These are phyloP conservation scores for Onygenales sp. DNA, from an alignment of 2,329 filamentous ascomycete genomes.

Conservation along the genomic window DNA sequence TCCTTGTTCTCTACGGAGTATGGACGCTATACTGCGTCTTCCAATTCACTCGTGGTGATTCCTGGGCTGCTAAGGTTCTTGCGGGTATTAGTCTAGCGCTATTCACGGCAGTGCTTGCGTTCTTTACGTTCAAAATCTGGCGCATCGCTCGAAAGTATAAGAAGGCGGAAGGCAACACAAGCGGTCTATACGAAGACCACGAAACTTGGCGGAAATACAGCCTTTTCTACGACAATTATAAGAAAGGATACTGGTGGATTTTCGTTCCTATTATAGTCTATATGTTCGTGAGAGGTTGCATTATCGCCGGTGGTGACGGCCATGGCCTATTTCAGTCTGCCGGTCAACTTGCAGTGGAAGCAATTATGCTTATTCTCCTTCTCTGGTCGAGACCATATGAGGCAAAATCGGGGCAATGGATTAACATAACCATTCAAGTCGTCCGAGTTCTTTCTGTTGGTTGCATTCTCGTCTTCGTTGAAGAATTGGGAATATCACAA, in stretches of 20 bases:
- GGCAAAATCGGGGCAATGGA: conserved; percentile 76
- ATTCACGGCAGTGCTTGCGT: conserved; percentile 72
- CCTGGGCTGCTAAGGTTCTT: conserved; percentile 79
- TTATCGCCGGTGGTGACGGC: conserved; percentile 76
- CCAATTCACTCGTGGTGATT: conserved; percentile 88
- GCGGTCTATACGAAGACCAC: conserved; percentile 76
- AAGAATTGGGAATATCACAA: conserved; percentile 79
- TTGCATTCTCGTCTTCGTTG: conserved; percentile 87
- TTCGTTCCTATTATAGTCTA: conserved; percentile 86
- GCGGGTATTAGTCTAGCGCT: conserved; percentile 70
- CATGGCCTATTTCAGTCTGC: conserved; percentile 74
- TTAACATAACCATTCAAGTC: conserved; percentile 86
- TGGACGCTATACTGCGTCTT: conserved; percentile 96
- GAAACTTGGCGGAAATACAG: conserved; percentile 91
- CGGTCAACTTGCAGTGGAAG: conserved; percentile 72
- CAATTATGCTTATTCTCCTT: conserved; percentile 66
- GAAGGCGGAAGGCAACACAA: conserved; percentile 61
- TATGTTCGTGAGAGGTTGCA: conserved; percentile 78
- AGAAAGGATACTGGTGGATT: conserved; percentile 92
- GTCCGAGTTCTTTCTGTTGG: conserved; percentile 81
- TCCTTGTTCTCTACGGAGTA: conserved; percentile 83
- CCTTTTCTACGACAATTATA: conserved; percentile 93
- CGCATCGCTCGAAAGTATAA: conserved; percentile 64
- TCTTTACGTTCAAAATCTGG: conserved; percentile 80
- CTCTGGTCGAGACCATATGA: conserved; percentile 81